phyloP scores from a whole-genome alignment of 2,329 filamentous ascomycete species.

The Hymenoscyphus fructigenus region DNA sequence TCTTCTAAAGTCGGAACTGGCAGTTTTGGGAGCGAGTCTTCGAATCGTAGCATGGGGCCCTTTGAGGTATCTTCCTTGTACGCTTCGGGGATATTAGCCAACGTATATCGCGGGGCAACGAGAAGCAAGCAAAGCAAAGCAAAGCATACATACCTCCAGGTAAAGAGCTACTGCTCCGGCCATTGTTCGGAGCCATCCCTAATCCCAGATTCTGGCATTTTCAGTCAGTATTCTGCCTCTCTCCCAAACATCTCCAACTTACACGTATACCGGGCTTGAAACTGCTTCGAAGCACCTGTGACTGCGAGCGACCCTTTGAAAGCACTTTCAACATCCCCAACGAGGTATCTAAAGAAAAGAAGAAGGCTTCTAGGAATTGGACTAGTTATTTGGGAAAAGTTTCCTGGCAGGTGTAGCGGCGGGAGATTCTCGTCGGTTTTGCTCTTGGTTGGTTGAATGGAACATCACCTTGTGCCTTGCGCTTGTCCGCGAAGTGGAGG shows the following conservation, averaged over 20 bases:
- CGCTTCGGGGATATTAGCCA: conserved; percentile 46
- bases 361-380: neutral
- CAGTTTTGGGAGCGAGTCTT: conserved; percentile 78
- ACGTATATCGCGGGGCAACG: conserved; percentile 15
- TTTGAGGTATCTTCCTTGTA: conserved; percentile 80
- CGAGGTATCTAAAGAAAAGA: neutral
- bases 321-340: conserved; percentile 38
- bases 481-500: neutral
- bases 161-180: conserved; percentile 58
- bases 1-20: conserved; percentile 82
- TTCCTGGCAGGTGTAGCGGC: neutral
- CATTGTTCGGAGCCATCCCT: conserved; percentile 52
- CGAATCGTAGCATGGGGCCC: conserved; percentile 78
- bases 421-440: conserved; percentile 1
- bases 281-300: conserved; percentile 34
- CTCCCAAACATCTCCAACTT: conserved; percentile 13
- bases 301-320: conserved; percentile 34
- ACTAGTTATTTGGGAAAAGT: neutral
- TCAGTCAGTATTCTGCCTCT: conserved; percentile 21
- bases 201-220: conserved; percentile 36
- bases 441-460: neutral
- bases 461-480: neutral
- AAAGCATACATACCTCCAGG: conserved; percentile 45
- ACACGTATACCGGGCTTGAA: conserved; percentile 33
- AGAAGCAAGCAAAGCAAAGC: conserved; percentile 5